Evolutionary conservation across 1,284 basidiomycete genomes (phyloP).

Genomic region (Mycena citricolor): DNA sequence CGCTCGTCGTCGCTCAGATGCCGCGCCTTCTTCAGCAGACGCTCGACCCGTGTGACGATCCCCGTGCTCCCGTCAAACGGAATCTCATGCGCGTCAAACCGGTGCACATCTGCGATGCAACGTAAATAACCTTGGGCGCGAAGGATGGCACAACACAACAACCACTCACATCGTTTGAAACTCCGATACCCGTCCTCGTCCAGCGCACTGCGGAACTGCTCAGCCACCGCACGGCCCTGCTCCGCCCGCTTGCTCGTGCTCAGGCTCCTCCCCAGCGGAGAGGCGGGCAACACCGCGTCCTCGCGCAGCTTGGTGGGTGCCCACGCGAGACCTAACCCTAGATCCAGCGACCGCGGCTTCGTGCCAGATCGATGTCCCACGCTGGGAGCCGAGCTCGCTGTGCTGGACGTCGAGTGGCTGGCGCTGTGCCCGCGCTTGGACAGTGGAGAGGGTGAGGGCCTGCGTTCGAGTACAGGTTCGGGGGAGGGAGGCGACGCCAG

Average conservation of each 20-base stretch:
- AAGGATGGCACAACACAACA: conserved; percentile 15
- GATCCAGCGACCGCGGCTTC: conserved; percentile 67
- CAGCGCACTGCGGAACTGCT: conserved; percentile 59
- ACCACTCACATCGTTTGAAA: conserved; percentile 67
- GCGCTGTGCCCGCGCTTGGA: conserved; percentile 29
- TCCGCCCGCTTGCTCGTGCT: conserved; percentile 27
- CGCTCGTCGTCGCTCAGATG: conserved; percentile 49
- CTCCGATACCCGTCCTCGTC: conserved; percentile 59
- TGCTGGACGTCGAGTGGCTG: conserved; percentile 21
- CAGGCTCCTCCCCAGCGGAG: conserved; percentile 35
- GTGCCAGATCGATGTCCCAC: conserved; percentile 40
- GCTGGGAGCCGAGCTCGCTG: conserved; percentile 25
- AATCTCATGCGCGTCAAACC: conserved; percentile 71
- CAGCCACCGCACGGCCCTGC: conserved; percentile 57
- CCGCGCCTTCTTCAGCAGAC: conserved; percentile 51
- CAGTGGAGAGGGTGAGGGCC: conserved; percentile 28
- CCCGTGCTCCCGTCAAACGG: conserved; percentile 71
- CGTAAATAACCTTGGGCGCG: conserved; percentile 3
- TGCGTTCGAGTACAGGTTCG: conserved; percentile 30
- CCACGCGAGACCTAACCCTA: conserved; percentile 62
- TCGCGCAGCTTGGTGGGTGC: conserved; percentile 64
- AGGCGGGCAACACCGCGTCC: conserved; percentile 50
- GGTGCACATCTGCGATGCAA: conserved; percentile 52
- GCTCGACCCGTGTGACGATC: conserved; percentile 60
- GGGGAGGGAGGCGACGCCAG: conserved; percentile 33